Evolutionary conservation across 331 rosid species (phyloP).

Genomic region (Quercus lobata): DNA sequence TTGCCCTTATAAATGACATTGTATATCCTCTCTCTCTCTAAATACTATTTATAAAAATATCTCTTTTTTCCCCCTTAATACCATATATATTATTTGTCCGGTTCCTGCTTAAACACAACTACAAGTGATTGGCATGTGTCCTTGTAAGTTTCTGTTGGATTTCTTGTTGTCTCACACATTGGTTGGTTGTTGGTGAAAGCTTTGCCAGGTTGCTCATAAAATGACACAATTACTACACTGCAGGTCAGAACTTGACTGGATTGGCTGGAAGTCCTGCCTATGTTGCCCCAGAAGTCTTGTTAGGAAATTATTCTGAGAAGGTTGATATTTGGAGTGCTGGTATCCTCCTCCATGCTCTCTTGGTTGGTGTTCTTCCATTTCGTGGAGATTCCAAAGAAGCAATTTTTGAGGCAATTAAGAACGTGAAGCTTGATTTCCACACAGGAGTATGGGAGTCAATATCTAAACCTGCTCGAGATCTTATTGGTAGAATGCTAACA

Average conservation of each 20-base stretch:
- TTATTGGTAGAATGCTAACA: constrained; percentile 87
- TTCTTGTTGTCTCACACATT: not conserved
- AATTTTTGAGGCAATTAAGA: constrained; percentile 90
- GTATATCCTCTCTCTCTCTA: not conserved
- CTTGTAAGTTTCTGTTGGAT: not conserved
- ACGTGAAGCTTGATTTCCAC: constrained; percentile 69
- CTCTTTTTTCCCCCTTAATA: not conserved
- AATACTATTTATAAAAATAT: too few relatives aligned
- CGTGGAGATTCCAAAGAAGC: constrained; percentile 86
- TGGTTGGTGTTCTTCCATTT: constrained; percentile 88
- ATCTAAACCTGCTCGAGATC: constrained; percentile 91
- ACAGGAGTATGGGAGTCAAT: constrained; percentile 69
- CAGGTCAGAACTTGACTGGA: constrained; percentile 95
- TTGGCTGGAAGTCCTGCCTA: constrained; percentile 99
- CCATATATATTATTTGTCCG: not conserved
- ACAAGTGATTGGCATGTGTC: not conserved
- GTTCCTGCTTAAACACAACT: not conserved
- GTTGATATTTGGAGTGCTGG: constrained; percentile 99
- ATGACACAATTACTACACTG: constrained; percentile 10
- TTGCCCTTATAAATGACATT: not conserved
- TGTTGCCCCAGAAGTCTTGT: constrained; percentile 94
- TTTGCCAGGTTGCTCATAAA: constrained; percentile 8
- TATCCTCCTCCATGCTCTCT: constrained; percentile 81
- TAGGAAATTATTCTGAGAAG: constrained; percentile 81
- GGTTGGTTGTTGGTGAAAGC: constrained; percentile 11